Evolutionary conservation across 805 yeast genomes (phyloP).

Genomic region (Candida rishiriensis): DNA sequence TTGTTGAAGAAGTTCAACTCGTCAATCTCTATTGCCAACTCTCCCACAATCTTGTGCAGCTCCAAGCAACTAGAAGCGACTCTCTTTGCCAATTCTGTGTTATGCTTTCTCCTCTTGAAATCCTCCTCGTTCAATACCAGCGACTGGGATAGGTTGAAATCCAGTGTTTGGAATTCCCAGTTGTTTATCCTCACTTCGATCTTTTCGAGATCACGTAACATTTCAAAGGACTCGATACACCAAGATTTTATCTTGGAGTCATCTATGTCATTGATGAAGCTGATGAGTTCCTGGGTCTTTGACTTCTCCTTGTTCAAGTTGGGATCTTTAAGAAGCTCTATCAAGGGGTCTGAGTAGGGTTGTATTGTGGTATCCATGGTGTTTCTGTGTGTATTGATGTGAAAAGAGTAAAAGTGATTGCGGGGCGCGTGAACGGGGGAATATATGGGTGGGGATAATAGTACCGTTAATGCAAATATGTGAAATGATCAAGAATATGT

Average conservation of each 20-base stretch:
- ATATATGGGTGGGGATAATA: no score
- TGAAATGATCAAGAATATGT: no score
- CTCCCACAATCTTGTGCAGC: conserved; percentile 36
- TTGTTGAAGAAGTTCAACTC: conserved; percentile 40
- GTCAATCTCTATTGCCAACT: conserved; percentile 43
- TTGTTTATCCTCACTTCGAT: conserved; percentile 42
- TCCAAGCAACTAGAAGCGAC: conserved; percentile 50
- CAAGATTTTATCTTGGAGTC: conserved; percentile 42
- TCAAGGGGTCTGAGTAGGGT: conserved; percentile 44
- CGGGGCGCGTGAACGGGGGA: neutral
- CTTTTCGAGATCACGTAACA: conserved; percentile 47
- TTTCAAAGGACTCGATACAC: conserved; percentile 43
- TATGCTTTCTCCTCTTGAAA: conserved; percentile 37
- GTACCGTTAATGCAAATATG: no score
- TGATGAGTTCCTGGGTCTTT: conserved; percentile 36
- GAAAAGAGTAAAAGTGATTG: neutral
- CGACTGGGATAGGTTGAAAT: conserved; percentile 37
- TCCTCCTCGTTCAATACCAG: conserved; percentile 18
- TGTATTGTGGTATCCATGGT: conserved; percentile 21
- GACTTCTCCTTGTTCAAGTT: conserved; percentile 37
- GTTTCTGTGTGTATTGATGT: neutral
- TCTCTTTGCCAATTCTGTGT: conserved; percentile 48
- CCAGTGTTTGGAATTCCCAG: conserved; percentile 54
- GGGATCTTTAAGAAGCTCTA: conserved; percentile 45
- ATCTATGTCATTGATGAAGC: conserved; percentile 39